Percentiles rank a stretch among this genome's conserved stretches.
phyloP scores from a whole-genome alignment of 2,329 filamentous ascomycete species.

The Ascochyta lentis region DNA sequence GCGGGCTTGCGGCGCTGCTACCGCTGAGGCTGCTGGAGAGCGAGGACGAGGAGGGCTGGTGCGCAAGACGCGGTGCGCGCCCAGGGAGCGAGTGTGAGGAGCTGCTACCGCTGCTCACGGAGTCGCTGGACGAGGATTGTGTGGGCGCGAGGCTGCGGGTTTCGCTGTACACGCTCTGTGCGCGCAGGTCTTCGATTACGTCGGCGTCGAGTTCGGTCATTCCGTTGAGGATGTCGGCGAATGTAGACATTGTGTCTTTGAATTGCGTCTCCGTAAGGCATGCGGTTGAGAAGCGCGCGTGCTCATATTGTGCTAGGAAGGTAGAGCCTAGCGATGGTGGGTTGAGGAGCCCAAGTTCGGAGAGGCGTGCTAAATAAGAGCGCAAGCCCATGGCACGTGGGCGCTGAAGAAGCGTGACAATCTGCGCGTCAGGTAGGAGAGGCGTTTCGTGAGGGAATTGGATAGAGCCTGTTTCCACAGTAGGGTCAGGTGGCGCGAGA shows the following conservation, averaged over 20 bases:
- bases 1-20: slow-evolving; percentile 21
- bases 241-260: slow-evolving; percentile 79
- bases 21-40: slow-evolving; percentile 20
- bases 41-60: slow-evolving; percentile 29
- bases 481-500: slow-evolving; percentile 69
- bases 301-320: slow-evolving; percentile 82
- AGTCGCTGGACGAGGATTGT: slow-evolving; percentile 26
- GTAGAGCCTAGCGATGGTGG: slow-evolving; percentile 56
- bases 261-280: slow-evolving; percentile 76
- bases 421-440: slow-evolving; percentile 66
- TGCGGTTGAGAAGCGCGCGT: slow-evolving; percentile 78
- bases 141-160: slow-evolving; percentile 44
- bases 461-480: slow-evolving; percentile 35
- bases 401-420: slow-evolving; percentile 75
- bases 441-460: slow-evolving; percentile 36
- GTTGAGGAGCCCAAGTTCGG: slow-evolving; percentile 68
- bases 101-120: slow-evolving; percentile 16
- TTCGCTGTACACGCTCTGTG: slow-evolving; percentile 36
- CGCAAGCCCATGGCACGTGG: slow-evolving; percentile 75
- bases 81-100: slow-evolving; percentile 34
- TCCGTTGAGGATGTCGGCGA: slow-evolving; percentile 77
- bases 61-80: slow-evolving; percentile 35
- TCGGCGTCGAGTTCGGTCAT: slow-evolving; percentile 71
- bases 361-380: slow-evolving; percentile 77
- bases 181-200: slow-evolving; percentile 56